Conservation (phyloP, 208 protist genomes). For the Leishmania gerbilli region DNA sequence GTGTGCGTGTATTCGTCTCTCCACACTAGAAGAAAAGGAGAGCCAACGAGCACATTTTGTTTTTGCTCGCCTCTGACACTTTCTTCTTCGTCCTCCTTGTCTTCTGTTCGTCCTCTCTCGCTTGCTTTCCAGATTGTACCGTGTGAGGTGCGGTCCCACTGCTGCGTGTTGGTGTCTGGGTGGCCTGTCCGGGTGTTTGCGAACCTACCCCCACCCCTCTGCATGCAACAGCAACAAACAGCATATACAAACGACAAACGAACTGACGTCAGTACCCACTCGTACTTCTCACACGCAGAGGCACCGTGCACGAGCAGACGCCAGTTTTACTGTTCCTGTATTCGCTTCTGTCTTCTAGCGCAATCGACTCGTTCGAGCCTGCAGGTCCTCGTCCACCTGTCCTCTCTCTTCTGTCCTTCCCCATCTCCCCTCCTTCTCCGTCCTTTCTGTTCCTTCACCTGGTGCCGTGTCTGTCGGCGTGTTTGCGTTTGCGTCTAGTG, state of each 20-base stretch:
- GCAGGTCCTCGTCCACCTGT: neutral
- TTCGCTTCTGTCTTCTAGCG: neutral
- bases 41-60: neutral
- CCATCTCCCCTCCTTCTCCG: neutral
- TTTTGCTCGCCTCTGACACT: neutral
- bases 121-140: neutral
- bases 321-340: neutral
- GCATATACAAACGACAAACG: neutral
- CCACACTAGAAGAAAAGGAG: neutral
- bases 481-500: neutral
- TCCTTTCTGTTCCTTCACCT: neutral
- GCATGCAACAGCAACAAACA: too few species aligned
- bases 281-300: neutral
- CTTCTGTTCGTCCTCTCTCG: neutral
- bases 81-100: neutral
- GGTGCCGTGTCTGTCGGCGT: neutral
- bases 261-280: neutral
- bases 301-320: neutral
- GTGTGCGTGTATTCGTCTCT: neutral
- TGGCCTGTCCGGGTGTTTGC: neutral
- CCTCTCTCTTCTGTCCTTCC: neutral
- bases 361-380: neutral
- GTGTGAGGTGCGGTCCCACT: neutral
- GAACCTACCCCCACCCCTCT: neutral
- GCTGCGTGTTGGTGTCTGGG: neutral